Evolutionary conservation across 78 protist species (phyloP).

Genomic region (Dictyostelium discoideum): DNA sequence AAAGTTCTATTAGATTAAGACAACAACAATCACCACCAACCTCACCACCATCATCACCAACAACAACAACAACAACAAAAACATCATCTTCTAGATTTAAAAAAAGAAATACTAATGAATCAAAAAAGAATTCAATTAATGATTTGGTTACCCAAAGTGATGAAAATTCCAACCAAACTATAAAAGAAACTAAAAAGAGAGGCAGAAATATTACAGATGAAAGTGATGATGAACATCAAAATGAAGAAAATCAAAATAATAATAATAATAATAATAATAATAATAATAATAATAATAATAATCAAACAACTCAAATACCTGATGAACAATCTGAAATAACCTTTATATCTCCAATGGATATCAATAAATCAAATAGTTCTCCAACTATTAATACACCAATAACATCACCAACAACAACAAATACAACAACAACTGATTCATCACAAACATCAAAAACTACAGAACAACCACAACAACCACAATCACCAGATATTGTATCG

Average conservation of each 20-base stretch:
- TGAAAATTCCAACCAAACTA: not conserved
- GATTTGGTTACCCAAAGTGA: not conserved
- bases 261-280: not conserved
- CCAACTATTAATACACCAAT: not conserved
- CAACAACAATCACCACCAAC: not conserved
- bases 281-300: too few species aligned
- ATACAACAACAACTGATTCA: not conserved
- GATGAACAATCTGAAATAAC: too few species aligned
- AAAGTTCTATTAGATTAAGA: too few species aligned
- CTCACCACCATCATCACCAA: not conserved
- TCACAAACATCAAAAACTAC: not conserved
- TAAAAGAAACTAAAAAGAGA: not conserved
- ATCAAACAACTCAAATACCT: too few species aligned
- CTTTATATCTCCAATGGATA: not conserved
- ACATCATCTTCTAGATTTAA: not conserved
- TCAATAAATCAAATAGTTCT: not conserved
- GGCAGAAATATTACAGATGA: not conserved
- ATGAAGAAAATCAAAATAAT: not conserved
- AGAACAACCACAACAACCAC: not conserved
- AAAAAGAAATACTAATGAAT: not conserved
- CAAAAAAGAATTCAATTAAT: not conserved
- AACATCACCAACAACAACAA: constrained; percentile 1
- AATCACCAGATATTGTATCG: not conserved
- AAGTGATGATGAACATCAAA: not conserved
- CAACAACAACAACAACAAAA: not conserved